Evolutionary conservation across 331 rosid species (phyloP).

Genomic region (Dryas integrifolia): DNA sequence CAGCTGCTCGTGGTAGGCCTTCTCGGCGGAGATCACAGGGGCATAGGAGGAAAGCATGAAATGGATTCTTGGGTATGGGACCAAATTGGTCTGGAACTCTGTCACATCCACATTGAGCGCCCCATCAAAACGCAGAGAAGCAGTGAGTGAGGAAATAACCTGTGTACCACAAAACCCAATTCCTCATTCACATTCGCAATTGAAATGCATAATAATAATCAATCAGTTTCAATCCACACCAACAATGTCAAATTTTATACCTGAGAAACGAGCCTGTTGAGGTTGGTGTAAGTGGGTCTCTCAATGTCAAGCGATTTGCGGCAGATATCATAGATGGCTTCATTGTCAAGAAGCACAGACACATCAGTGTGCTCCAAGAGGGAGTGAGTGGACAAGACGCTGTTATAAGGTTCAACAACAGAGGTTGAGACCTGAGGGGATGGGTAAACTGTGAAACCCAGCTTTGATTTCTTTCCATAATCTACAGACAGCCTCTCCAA

Average conservation of each 20-base stretch:
- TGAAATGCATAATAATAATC: neutral
- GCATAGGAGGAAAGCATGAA: constrained; percentile 53
- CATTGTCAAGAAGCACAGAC: constrained; percentile 43
- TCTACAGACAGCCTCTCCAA: constrained; percentile 48
- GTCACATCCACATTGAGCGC: constrained; percentile 49
- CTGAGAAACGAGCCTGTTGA: constrained; percentile 48
- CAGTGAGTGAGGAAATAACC: constrained; percentile 44
- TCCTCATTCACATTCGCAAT: neutral
- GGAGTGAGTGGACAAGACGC: constrained; percentile 45
- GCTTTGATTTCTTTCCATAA: constrained; percentile 45
- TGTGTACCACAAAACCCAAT: constrained; percentile 6
- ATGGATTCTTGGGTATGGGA: constrained; percentile 47
- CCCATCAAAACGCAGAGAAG: constrained; percentile 47
- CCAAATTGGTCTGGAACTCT: constrained; percentile 48
- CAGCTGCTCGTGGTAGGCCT: constrained; percentile 50
- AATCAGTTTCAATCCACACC: neutral
- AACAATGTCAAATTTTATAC: neutral
- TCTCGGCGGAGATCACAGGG: constrained; percentile 45
- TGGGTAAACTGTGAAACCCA: constrained; percentile 42
- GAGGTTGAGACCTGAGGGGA: constrained; percentile 53
- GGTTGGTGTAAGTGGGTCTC: constrained; percentile 49
- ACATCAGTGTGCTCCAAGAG: constrained; percentile 50
- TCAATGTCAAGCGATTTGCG: constrained; percentile 43
- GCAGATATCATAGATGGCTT: constrained; percentile 46
- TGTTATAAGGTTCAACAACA: constrained; percentile 46